phyloP scores from a whole-genome alignment of 2,329 filamentous ascomycete genomes.

The Diplocarpon mali region DNA sequence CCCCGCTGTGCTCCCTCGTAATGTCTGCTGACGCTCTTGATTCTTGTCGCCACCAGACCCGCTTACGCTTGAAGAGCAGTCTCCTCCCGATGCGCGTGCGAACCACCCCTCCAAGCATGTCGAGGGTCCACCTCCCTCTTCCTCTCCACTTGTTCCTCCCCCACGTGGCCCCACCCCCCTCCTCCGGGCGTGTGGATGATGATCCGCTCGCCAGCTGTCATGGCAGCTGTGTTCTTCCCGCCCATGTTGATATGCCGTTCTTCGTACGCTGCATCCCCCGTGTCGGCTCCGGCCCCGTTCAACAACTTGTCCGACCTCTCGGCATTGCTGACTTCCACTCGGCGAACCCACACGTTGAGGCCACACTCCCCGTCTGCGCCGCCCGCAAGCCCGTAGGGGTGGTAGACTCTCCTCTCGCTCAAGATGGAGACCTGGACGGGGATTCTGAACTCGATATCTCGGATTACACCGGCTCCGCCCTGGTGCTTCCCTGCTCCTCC shows the following conservation, averaged over 20 bases:
- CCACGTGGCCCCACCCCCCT: conserved; percentile 60
- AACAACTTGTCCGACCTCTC: conserved; percentile 33
- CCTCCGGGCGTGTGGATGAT: conserved; percentile 70
- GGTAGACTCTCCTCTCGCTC: conserved; percentile 63
- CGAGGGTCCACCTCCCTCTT: conserved; percentile 43
- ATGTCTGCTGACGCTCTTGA: too few species aligned
- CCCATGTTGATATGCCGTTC: conserved; percentile 59
- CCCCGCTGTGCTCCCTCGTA: too few species aligned
- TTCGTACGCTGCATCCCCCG: conserved; percentile 36
- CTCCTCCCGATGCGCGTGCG: conserved; percentile 45
- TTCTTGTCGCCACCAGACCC: neutral
- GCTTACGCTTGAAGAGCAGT: conserved; percentile 42
- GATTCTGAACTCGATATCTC: conserved; percentile 73
- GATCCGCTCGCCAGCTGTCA: conserved; percentile 67
- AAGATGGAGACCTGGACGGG: conserved; percentile 71
- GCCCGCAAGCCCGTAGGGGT: conserved; percentile 74
- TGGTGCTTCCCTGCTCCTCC: conserved; percentile 54
- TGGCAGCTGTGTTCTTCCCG: conserved; percentile 68
- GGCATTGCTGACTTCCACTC: conserved; percentile 47
- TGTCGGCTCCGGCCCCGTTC: conserved; percentile 18
- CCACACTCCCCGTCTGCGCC: conserved; percentile 71
- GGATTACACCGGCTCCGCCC: conserved; percentile 66
- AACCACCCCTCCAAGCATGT: conserved; percentile 48
- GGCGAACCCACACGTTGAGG: conserved; percentile 77
- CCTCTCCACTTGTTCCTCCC: conserved; percentile 41